Conservation (phyloP, 164 flowering plant species). For the Cinnamomum chago region DNA sequence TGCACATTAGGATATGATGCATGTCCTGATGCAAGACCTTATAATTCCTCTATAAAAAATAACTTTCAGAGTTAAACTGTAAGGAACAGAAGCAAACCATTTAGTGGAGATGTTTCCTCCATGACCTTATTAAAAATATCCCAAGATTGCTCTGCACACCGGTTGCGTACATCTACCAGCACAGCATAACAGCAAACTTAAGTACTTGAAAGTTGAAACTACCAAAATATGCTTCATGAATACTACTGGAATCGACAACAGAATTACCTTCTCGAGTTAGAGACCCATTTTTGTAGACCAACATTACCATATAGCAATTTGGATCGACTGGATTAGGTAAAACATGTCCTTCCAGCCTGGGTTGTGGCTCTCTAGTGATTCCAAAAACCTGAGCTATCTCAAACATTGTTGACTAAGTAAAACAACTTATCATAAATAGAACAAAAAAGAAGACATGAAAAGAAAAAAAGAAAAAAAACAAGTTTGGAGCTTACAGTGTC, state of each 20-base stretch:
- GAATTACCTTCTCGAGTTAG: constrained; percentile 86
- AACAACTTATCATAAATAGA: background rate
- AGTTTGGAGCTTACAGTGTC: constrained; percentile 63
- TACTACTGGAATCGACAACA: background rate
- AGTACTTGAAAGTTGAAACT: background rate
- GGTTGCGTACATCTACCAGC: constrained; percentile 65
- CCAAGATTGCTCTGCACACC: constrained; percentile 77
- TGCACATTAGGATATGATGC: background rate
- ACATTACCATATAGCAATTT: constrained; percentile 84
- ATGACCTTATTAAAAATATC: constrained; percentile 63
- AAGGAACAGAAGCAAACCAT: constrained; percentile 42
- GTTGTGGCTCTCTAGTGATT: constrained; percentile 70
- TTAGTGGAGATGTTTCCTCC: constrained; percentile 70
- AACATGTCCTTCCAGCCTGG: constrained; percentile 84
- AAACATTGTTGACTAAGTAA: background rate
- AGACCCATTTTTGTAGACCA: constrained; percentile 88
- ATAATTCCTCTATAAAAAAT: background rate
- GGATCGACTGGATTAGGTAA: constrained; percentile 92
- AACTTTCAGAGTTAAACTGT: background rate
- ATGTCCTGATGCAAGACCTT: background rate
- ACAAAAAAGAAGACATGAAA: background rate
- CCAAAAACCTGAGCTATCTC: constrained; percentile 65
- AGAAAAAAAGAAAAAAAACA: background rate
- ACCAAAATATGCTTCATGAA: background rate
- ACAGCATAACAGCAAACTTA: constrained; percentile 21